A percentile compares a stretch with the other conserved stretches of the same genome.
Conservation (phyloP, 2,329 filamentous ascomycete species). For the Diaporthe sp. region DNA sequence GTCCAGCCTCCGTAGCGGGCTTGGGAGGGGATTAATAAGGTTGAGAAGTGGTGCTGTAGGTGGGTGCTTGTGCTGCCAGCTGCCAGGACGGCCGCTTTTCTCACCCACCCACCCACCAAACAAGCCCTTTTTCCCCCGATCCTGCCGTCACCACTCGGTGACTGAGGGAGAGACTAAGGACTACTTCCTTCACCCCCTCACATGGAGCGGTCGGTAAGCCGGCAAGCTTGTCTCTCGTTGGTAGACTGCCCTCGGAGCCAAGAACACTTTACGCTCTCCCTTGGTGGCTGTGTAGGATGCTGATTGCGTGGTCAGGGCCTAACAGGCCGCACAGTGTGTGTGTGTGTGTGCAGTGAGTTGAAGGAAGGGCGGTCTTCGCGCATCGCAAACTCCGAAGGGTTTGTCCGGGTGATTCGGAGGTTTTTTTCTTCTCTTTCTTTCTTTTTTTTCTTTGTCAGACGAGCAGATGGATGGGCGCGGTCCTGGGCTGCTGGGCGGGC, state of each 20-base stretch:
- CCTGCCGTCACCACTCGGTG: slow-evolving; percentile 5
- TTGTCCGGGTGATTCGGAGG: not conserved
- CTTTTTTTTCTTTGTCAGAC: not conserved
- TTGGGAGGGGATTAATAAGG: slow-evolving; percentile 1
- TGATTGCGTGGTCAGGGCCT: not conserved
- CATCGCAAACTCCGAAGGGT: not conserved
- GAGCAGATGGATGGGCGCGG: not conserved
- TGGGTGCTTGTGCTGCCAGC: not conserved
- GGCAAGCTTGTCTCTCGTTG: not conserved
- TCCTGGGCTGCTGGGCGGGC: not conserved
- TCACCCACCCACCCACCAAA: not conserved
- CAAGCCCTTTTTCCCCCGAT: not conserved
- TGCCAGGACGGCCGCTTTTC: slow-evolving; percentile 7
- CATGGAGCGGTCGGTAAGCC: not conserved
- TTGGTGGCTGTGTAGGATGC: slow-evolving; percentile 23
- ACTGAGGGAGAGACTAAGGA: not conserved
- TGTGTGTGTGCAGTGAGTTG: not conserved
- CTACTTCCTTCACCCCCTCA: not conserved
- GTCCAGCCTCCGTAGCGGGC: slow-evolving; percentile 6
- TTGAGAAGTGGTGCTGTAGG: not conserved
- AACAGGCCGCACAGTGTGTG: slow-evolving; percentile 15
- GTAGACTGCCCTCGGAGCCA: not conserved
- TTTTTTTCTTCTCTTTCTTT: too few relatives aligned
- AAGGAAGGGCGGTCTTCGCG: slow-evolving; percentile 1
- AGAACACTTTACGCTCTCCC: slow-evolving; percentile 5